Conservation (phyloP, 139 green algal genomes). For the Chlamydomonas sphaeroides region DNA sequence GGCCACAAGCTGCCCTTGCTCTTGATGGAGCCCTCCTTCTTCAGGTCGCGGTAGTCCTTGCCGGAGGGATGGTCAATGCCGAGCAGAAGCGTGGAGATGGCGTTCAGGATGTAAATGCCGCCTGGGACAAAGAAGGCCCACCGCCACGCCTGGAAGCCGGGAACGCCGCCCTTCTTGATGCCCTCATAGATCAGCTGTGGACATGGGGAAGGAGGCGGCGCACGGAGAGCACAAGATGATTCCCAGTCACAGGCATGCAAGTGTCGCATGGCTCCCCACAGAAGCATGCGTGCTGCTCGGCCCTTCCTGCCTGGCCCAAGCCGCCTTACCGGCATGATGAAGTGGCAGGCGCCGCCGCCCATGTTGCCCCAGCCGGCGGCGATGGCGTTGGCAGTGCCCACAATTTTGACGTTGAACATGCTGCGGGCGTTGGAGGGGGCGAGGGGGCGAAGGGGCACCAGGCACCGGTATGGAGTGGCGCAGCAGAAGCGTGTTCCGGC, state of each 20-base stretch:
- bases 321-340: conserved; percentile 86
- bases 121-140: conserved; percentile 83
- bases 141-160: conserved; percentile 60
- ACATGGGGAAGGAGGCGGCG: neutral
- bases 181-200: conserved; percentile 70
- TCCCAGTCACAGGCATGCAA: too few relatives aligned
- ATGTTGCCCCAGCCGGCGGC: conserved; percentile 90
- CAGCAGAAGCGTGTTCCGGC: too few relatives aligned
- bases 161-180: conserved; percentile 28
- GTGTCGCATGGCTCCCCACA: too few relatives aligned
- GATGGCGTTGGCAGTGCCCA: conserved; percentile 92
- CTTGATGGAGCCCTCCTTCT: conserved; percentile 80
- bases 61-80: conserved; percentile 31
- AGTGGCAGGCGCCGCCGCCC: conserved; percentile 87
- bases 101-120: conserved; percentile 77
- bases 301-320: too few relatives aligned
- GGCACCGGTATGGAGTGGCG: too few relatives aligned
- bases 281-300: too few relatives aligned
- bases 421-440: conserved; percentile 87
- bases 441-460: conserved; percentile 15
- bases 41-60: conserved; percentile 78
- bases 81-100: conserved; percentile 64
- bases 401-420: conserved; percentile 92
- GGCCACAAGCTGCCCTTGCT: conserved; percentile 64
- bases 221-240: too few relatives aligned